phyloP scores from a whole-genome alignment of 306 rosid species.

The Citrullus amarus region DNA sequence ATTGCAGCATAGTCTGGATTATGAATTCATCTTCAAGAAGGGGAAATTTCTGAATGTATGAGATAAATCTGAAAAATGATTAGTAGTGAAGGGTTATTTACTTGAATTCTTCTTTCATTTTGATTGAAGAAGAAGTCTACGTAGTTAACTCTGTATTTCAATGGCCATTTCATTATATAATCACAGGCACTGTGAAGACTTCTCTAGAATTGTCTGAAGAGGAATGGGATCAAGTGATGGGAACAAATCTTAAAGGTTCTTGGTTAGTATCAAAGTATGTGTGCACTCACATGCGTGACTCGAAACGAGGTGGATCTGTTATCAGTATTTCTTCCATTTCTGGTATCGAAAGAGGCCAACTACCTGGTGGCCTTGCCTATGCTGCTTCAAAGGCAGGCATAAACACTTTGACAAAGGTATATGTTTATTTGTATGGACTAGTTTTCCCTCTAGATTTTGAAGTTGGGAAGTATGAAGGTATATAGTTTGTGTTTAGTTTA shows the following conservation, averaged over 20 bases:
- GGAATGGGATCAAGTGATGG: conserved; percentile 53
- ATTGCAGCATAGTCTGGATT: background rate
- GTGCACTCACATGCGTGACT: conserved; percentile 42
- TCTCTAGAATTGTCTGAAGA: conserved; percentile 53
- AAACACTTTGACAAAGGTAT: conserved; percentile 49
- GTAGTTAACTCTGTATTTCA: background rate
- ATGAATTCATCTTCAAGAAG: background rate
- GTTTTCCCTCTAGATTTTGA: background rate
- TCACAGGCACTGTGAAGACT: conserved; percentile 45
- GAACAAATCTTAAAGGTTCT: conserved; percentile 52
- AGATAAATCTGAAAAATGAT: background rate
- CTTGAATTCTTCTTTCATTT: background rate
- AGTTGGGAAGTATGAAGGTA: background rate
- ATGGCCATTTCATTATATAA: background rate
- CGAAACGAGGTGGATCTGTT: conserved; percentile 43
- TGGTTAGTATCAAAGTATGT: conserved; percentile 72
- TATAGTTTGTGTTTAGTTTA: background rate
- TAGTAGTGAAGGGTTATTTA: background rate
- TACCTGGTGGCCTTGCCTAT: conserved; percentile 61
- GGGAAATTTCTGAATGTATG: background rate
- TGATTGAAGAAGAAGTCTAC: background rate
- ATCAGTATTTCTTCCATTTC: conserved; percentile 60
- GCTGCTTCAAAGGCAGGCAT: conserved; percentile 43
- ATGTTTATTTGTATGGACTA: background rate
- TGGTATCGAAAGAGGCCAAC: conserved; percentile 44